These are phyloP conservation scores for Cucumis hystrix DNA, from an alignment of 306 rosid genomes.

Conservation along the genomic window DNA sequence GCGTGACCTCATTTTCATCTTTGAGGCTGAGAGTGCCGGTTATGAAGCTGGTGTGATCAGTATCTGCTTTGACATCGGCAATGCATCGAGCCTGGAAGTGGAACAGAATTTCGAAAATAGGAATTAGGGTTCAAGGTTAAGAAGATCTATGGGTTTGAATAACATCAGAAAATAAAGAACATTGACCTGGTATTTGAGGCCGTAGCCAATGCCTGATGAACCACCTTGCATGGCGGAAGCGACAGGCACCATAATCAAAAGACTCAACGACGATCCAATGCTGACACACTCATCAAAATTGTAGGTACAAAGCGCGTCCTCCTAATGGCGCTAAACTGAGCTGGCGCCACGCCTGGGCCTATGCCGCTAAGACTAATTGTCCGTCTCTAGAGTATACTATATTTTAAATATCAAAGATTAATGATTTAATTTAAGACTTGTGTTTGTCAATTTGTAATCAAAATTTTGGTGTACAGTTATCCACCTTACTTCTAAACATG, in stretches of 20 bases:
- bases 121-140: conserved; percentile 1
- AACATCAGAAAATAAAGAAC: background rate
- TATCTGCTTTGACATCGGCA: conserved; percentile 88
- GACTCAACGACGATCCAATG: background rate
- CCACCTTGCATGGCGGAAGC: conserved; percentile 78
- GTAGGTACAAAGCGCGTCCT: background rate
- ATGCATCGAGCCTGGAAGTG: conserved; percentile 73
- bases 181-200: conserved; percentile 81
- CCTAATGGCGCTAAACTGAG: background rate
- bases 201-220: conserved; percentile 90
- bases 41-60: conserved; percentile 87
- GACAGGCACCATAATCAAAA: background rate
- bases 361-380: background rate
- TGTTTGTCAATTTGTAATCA: too few species aligned
- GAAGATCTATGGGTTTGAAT: background rate
- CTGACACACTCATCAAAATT: background rate
- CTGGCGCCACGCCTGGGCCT: background rate
- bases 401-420: background rate
- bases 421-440: too few species aligned
- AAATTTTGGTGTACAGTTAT: too few species aligned
- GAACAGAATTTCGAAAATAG: background rate
- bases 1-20: conserved; percentile 89
- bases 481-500: too few species aligned
- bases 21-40: conserved; percentile 91
- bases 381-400: too few species aligned